A percentile compares a stretch with the other conserved stretches of the same genome.
phyloP scores from a whole-genome alignment of 306 rosid species.

The Lablab purpureus region DNA sequence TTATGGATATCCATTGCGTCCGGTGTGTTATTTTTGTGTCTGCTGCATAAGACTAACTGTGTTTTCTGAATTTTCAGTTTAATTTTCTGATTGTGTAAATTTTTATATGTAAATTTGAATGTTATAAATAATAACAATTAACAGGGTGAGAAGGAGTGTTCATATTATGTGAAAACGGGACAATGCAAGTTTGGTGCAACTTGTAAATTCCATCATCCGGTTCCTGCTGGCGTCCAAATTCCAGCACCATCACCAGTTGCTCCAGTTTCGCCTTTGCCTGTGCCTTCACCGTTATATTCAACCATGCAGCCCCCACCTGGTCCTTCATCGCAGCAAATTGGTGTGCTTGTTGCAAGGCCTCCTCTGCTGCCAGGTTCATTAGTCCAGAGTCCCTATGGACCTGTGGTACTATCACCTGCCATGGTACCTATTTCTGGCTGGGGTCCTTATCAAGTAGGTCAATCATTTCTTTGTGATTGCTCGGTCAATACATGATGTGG shows the following conservation, averaged over 20 bases:
- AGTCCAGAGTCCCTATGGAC: constrained; percentile 83
- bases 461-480: constrained; percentile 45
- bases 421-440: constrained; percentile 82
- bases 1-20: constrained; percentile 72
- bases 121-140: constrained; percentile 44
- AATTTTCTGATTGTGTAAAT: constrained; percentile 25
- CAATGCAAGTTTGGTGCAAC: constrained; percentile 92
- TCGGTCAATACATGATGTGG: constrained; percentile 28
- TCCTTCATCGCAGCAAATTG: constrained; percentile 81
- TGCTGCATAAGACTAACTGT: constrained; percentile 10
- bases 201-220: constrained; percentile 96
- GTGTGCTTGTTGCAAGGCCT: constrained; percentile 86
- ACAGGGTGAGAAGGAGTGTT: constrained; percentile 98
- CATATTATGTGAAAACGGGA: constrained; percentile 93
- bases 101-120: constrained; percentile 24
- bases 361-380: constrained; percentile 75
- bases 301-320: constrained; percentile 75
- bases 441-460: constrained; percentile 85
- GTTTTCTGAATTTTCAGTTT: constrained; percentile 23
- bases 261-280: constrained; percentile 63
- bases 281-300: constrained; percentile 68
- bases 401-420: constrained; percentile 76
- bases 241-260: constrained; percentile 63
- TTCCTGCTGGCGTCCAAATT: constrained; percentile 66
- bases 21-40: constrained; percentile 53